Percentiles rank a stretch among this genome's conserved stretches.
Evolutionary conservation across 2,329 filamentous ascomycete species (phyloP).

Genomic region (Cryphonectria parasitica): DNA sequence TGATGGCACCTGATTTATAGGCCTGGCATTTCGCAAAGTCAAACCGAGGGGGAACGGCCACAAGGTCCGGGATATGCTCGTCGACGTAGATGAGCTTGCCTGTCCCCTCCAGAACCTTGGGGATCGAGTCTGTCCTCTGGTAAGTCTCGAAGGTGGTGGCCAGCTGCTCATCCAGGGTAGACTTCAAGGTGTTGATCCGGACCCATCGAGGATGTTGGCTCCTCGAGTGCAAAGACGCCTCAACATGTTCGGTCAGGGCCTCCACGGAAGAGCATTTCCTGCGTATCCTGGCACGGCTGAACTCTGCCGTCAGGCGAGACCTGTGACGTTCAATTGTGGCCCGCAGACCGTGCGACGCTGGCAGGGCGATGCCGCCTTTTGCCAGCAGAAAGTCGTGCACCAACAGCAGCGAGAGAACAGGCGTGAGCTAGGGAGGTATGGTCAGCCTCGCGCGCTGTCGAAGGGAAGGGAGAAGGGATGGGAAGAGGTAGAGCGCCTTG

Average conservation of each 20-base stretch:
- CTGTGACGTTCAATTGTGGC: constrained; percentile 80
- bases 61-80: constrained; percentile 76
- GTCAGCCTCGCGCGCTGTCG: constrained; percentile 34
- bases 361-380: constrained; percentile 81
- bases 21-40: constrained; percentile 75
- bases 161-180: constrained; percentile 73
- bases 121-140: constrained; percentile 57
- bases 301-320: constrained; percentile 76
- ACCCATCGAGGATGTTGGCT: constrained; percentile 85
- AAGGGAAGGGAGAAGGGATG: constrained; percentile 9
- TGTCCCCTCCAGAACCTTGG: constrained; percentile 53
- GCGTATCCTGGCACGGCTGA: constrained; percentile 77
- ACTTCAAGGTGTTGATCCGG: constrained; percentile 79
- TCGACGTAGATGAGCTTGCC: constrained; percentile 71
- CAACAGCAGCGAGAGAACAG: constrained; percentile 77
- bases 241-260: constrained; percentile 63
- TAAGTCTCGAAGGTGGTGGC: constrained; percentile 72
- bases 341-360: constrained; percentile 76
- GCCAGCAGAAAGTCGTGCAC: constrained; percentile 84
- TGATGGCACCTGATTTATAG: constrained; percentile 77
- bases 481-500: constrained; percentile 43
- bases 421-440: constrained; percentile 66
- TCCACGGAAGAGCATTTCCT: constrained; percentile 71
- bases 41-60: constrained; percentile 73
- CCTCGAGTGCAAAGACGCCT: constrained; percentile 54